phyloP scores from a whole-genome alignment of 176 grass and related monocot genomes.

The Avena atlantica region DNA sequence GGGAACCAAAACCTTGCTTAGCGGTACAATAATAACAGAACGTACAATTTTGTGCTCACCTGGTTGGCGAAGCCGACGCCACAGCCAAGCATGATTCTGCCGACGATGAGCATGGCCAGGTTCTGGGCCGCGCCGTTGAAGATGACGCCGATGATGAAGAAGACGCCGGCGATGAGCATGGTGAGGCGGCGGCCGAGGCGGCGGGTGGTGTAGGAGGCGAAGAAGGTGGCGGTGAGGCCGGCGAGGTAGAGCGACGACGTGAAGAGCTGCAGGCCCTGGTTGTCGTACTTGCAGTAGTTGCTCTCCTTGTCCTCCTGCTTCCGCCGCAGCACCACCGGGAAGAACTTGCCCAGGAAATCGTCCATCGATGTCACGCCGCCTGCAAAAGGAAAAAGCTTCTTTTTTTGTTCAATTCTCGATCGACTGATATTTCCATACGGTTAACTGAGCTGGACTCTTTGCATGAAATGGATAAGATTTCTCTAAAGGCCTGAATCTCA shows the following conservation, averaged over 20 bases:
- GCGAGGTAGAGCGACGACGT: constrained; percentile 92
- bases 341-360: constrained; percentile 56
- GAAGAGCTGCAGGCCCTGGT: constrained; percentile 86
- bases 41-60: constrained; percentile 22
- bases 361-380: not conserved
- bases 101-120: constrained; percentile 79
- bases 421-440: no score
- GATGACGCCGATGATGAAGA: constrained; percentile 80
- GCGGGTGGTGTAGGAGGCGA: constrained; percentile 89
- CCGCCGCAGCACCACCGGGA: constrained; percentile 68
- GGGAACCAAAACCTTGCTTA: not conserved
- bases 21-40: not conserved
- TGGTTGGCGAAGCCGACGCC: constrained; percentile 90
- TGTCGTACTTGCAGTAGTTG: constrained; percentile 98
- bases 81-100: constrained; percentile 82
- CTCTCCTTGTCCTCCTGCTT: constrained; percentile 77
- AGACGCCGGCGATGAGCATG: constrained; percentile 79
- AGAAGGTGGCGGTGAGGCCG: constrained; percentile 80
- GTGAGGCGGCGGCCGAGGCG: constrained; percentile 73
- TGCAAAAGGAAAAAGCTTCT: not conserved
- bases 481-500: not conserved
- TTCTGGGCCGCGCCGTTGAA: constrained; percentile 74
- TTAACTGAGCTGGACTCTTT: not conserved
- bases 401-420: no score
- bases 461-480: not conserved